Base-by-base conservation (phyloP, 768 basidiomycete species). In the Boletus eberwhitei region DNA sequence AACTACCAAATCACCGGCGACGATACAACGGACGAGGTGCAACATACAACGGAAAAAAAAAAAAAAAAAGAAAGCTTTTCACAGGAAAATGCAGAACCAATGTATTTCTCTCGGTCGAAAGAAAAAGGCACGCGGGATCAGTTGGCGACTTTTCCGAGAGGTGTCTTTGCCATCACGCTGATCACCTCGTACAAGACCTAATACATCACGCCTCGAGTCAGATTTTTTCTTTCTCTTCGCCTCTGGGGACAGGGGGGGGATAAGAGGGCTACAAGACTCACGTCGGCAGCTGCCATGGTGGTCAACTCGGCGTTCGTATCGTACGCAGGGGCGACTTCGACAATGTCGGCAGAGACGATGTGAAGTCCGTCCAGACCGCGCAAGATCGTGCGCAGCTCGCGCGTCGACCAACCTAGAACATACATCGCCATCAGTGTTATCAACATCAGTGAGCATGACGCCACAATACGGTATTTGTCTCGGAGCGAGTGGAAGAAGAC, bases 251-350 rank as follows among this genome's bases (percentile, higher is more conserved):
- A 14, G 17, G 8, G 9, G 29, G 2, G 5, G 17, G 29, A 26
- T 26, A 26, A 6, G 24, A 29, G 29, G 29, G 29, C 29, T 8
- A 29, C 29, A 9, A 34, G 9, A 74, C 80, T 67, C 65, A 80
- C 76, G 59, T 85, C 82, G 0, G 83, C 83, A 24, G 84, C 84
- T 2, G 82, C 81, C 76, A 85, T 81, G 12, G 81, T 80, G 4
- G 84, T 85, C 50, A 82, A 73, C 61, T 85, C 84, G 14, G 82
- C 84, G 53, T 82, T 83, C 9, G 77, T 78, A 55, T 90, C 89
- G 64, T 91, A 90, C 7, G 89, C 87, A 16, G 90, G 90, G 2
- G 88, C 85, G 22, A 92, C 90, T 66, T 93, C 90, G 43, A 93
- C 90, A 41, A 93, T 82, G 65, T 93, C 90, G 9, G 86, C 87